Percentiles rank a stretch among this genome's conserved stretches.
Evolutionary conservation across 768 basidiomycete species (phyloP).

Genomic region (Kwoniella bestiolae): DNA sequence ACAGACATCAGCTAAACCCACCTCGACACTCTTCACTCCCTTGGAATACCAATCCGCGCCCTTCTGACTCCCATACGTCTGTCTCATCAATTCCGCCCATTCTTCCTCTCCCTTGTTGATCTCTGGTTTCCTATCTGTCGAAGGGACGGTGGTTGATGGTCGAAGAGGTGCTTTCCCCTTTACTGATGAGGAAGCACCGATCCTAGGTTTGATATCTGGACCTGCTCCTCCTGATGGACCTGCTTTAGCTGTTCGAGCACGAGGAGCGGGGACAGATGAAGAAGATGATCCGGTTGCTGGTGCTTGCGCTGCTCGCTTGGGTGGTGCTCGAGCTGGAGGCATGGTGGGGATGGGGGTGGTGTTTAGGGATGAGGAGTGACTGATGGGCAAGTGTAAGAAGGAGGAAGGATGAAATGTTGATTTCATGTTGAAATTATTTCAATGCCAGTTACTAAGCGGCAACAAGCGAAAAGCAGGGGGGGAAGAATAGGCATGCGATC

Average conservation of each 20-base stretch:
- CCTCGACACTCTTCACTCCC: slow-evolving; percentile 88
- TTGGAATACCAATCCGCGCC: slow-evolving; percentile 71
- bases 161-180: slow-evolving; percentile 27
- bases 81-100: slow-evolving; percentile 54
- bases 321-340: slow-evolving; percentile 22
- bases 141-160: slow-evolving; percentile 10
- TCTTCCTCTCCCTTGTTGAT: slow-evolving; percentile 53
- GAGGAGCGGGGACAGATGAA: slow-evolving; percentile 11
- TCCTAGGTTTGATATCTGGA: slow-evolving; percentile 20
- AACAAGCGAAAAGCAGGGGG: neutral
- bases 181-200: slow-evolving; percentile 1
- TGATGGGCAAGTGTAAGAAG: neutral
- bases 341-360: neutral
- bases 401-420: too few species aligned
- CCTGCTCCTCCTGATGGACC: slow-evolving; percentile 14
- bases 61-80: slow-evolving; percentile 57
- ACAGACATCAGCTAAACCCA: too few species aligned
- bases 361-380: neutral
- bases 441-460: slow-evolving; percentile 18
- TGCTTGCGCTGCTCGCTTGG: slow-evolving; percentile 18
- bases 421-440: too few species aligned
- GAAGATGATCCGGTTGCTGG: slow-evolving; percentile 11
- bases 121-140: slow-evolving; percentile 31
- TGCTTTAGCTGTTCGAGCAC: slow-evolving; percentile 13
- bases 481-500: neutral